Evolutionary conservation across 805 yeast species (phyloP).

Genomic region (Saturnispora kantuleensis): DNA sequence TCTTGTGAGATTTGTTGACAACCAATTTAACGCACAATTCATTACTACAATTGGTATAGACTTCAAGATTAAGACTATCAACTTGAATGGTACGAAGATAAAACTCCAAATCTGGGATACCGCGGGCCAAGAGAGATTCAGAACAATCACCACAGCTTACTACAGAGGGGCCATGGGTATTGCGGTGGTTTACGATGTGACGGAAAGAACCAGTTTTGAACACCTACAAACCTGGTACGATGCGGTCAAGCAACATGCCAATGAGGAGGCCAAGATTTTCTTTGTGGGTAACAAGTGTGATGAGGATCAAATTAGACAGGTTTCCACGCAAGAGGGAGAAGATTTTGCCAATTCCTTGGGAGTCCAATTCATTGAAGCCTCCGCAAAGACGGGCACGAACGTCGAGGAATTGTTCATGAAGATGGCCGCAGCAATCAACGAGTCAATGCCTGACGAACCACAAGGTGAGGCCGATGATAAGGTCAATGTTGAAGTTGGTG

Average conservation of each 20-base stretch:
- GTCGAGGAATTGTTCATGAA: slow-evolving; percentile 89
- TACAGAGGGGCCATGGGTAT: slow-evolving; percentile 88
- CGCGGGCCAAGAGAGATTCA: slow-evolving; percentile 94
- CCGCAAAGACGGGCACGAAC: slow-evolving; percentile 88
- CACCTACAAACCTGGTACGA: slow-evolving; percentile 92
- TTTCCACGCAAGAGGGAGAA: slow-evolving; percentile 84
- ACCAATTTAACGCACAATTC: slow-evolving; percentile 91
- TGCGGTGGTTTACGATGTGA: slow-evolving; percentile 73
- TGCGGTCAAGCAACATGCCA: slow-evolving; percentile 93
- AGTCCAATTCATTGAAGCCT: slow-evolving; percentile 88
- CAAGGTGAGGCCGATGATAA: slow-evolving; percentile 16
- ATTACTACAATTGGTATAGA: slow-evolving; percentile 98
- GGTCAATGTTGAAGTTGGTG: slow-evolving; percentile 21
- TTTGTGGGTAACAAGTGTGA: slow-evolving; percentile 96
- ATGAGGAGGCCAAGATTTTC: slow-evolving; percentile 88
- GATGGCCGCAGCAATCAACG: slow-evolving; percentile 78
- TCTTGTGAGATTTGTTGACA: slow-evolving; percentile 86
- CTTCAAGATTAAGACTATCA: slow-evolving; percentile 93
- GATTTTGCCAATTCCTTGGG: slow-evolving; percentile 77
- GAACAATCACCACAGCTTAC: slow-evolving; percentile 90
- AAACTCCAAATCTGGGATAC: slow-evolving; percentile 97
- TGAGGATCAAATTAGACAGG: slow-evolving; percentile 78
- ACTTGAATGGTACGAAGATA: slow-evolving; percentile 83
- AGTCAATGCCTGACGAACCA: slow-evolving; percentile 44
- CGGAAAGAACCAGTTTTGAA: slow-evolving; percentile 85